Percentiles rank a stretch among this genome's conserved stretches.
phyloP scores from a whole-genome alignment of 345 rosid genomes.

The Bruguiera sexangula region DNA sequence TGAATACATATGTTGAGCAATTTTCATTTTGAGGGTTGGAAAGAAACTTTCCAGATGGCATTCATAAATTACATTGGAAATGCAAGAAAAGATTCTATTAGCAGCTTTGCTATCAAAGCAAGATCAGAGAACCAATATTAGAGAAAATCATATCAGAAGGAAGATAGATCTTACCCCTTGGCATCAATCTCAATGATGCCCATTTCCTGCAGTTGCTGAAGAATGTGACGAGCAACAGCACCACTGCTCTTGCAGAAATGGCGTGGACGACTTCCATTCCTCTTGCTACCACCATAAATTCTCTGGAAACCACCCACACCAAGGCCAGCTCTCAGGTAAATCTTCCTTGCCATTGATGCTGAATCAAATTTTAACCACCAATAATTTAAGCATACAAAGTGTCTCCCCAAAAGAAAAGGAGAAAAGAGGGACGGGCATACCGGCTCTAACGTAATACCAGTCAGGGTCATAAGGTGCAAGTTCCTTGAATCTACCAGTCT shows the following conservation, averaged over 20 bases:
- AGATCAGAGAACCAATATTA: neutral
- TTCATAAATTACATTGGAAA: no score
- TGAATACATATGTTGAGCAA: no score
- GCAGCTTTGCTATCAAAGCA: no score
- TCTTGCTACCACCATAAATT: conserved; percentile 84
- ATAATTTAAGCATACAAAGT: neutral
- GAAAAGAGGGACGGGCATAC: neutral
- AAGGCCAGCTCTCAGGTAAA: conserved; percentile 81
- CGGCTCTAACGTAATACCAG: conserved; percentile 84
- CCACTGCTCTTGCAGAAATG: conserved; percentile 92
- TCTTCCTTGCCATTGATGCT: conserved; percentile 95
- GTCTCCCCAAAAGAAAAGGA: neutral
- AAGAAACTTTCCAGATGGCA: no score
- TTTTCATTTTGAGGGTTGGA: no score
- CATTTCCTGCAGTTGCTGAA: conserved; percentile 66
- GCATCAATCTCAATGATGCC: conserved; percentile 59
- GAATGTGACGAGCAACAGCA: conserved; percentile 74
- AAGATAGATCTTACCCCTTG: conserved; percentile 47
- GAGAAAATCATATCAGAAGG: neutral
- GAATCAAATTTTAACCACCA: neutral
- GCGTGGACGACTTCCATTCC: conserved; percentile 79
- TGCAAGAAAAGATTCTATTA: no score
- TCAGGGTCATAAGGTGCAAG: conserved; percentile 93
- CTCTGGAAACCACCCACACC: conserved; percentile 87
- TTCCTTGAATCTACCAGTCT: conserved; percentile 74